Percentiles rank a stretch among this genome's conserved stretches.
phyloP scores from a whole-genome alignment of 1,284 basidiomycete species.

The Ceratobasidium sp. region DNA sequence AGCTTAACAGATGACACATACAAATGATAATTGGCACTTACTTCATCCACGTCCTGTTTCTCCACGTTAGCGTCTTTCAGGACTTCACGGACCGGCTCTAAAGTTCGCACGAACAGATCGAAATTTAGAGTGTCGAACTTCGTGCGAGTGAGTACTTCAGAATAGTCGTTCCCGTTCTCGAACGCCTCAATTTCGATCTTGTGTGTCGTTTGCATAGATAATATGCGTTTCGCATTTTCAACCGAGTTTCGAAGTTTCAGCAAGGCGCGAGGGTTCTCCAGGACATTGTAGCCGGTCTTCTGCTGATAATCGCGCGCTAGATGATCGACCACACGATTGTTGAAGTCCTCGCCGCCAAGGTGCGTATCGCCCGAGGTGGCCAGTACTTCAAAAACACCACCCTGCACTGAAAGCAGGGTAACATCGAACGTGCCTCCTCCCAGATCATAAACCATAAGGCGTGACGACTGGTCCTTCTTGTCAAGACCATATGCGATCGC shows the following conservation, averaged over 20 bases:
- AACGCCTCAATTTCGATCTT: constrained; percentile 72
- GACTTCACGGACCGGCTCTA: constrained; percentile 74
- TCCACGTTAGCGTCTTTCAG: constrained; percentile 71
- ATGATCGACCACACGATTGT: constrained; percentile 69
- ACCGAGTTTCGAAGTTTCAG: constrained; percentile 65
- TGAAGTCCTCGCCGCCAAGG: constrained; percentile 69
- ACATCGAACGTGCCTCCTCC: constrained; percentile 73
- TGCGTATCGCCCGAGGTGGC: constrained; percentile 70
- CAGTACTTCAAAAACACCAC: constrained; percentile 70
- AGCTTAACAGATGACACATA: constrained; percentile 57
- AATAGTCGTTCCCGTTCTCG: constrained; percentile 70
- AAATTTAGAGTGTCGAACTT: constrained; percentile 74
- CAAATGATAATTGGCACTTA: constrained; percentile 52
- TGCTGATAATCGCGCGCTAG: constrained; percentile 71
- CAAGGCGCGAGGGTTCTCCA: constrained; percentile 66
- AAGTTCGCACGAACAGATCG: constrained; percentile 72
- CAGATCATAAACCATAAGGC: constrained; percentile 71
- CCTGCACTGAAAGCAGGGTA: constrained; percentile 69
- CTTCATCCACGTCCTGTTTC: constrained; percentile 71
- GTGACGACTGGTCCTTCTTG: constrained; percentile 64
- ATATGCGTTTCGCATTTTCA: constrained; percentile 67
- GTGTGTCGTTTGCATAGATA: constrained; percentile 68
- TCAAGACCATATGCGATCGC: constrained; percentile 69
- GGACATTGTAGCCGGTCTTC: constrained; percentile 66
- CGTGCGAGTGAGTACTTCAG: constrained; percentile 69